Conservation (phyloP, 169 alveolate genomes). For the Plasmodium berghei region DNA sequence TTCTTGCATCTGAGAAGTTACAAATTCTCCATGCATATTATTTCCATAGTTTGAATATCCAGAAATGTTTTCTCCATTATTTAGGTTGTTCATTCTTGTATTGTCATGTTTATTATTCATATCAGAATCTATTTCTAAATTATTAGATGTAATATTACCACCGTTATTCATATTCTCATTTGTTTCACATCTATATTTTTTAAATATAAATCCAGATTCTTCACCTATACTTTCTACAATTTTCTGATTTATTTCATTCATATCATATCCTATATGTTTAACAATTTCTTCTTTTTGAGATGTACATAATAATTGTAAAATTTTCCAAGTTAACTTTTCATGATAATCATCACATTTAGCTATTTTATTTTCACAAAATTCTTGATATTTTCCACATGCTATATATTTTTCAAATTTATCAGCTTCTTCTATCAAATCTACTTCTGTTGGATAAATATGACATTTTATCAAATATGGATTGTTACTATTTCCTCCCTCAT, state of each 20-base stretch:
- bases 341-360: slow-evolving; percentile 53
- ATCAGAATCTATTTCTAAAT: neutral
- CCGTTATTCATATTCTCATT: neutral
- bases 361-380: slow-evolving; percentile 64
- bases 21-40: neutral
- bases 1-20: neutral
- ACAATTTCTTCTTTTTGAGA: slow-evolving; percentile 68
- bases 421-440: slow-evolving; percentile 69
- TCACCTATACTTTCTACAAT: slow-evolving; percentile 25
- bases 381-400: slow-evolving; percentile 50
- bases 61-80: neutral
- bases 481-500: neutral
- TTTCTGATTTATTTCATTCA: slow-evolving; percentile 18
- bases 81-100: neutral
- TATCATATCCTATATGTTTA: slow-evolving; percentile 68
- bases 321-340: slow-evolving; percentile 72
- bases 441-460: slow-evolving; percentile 51
- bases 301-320: slow-evolving; percentile 45
- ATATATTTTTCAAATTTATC: slow-evolving; percentile 67
- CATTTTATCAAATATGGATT: slow-evolving; percentile 29
- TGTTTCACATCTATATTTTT: slow-evolving; percentile 1
- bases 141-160: neutral
- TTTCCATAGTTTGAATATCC: neutral
- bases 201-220: slow-evolving; percentile 74
- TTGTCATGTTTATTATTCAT: neutral